phyloP scores from a whole-genome alignment of 331 rosid genomes.

The Rhamnella rubrinervis region DNA sequence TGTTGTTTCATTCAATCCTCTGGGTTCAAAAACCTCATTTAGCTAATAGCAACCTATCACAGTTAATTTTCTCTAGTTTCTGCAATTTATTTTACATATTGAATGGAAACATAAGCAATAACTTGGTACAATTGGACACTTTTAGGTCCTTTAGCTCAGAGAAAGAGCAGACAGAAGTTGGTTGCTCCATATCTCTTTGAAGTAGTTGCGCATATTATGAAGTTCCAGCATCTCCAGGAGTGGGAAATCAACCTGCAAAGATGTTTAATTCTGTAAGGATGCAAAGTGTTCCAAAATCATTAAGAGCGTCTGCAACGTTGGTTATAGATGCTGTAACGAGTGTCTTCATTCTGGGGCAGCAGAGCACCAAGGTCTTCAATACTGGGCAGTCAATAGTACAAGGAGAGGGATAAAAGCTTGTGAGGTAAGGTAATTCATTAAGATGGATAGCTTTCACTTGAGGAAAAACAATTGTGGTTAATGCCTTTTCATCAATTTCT shows the following conservation, averaged over 20 bases:
- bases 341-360: background rate
- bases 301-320: too few relatives aligned
- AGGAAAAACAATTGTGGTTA: background rate
- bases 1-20: too few relatives aligned
- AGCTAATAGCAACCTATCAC: background rate
- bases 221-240: background rate
- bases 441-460: background rate
- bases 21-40: slow-evolving; percentile 27
- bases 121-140: slow-evolving; percentile 5
- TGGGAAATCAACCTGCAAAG: slow-evolving; percentile 1
- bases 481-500: background rate
- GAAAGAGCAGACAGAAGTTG: slow-evolving; percentile 17
- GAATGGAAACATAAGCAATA: slow-evolving; percentile 18
- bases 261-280: too few relatives aligned
- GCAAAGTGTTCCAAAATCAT: too few relatives aligned
- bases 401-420: background rate
- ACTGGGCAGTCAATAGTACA: background rate
- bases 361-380: background rate
- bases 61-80: background rate
- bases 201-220: background rate
- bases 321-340: background rate
- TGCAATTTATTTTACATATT: slow-evolving; percentile 15
- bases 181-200: background rate
- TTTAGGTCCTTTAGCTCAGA: slow-evolving; percentile 7
- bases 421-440: background rate